Percentiles rank a stretch among this genome's conserved stretches.
Conservation (phyloP, 129 eudicot species). For the Cynara cardunculus region DNA sequence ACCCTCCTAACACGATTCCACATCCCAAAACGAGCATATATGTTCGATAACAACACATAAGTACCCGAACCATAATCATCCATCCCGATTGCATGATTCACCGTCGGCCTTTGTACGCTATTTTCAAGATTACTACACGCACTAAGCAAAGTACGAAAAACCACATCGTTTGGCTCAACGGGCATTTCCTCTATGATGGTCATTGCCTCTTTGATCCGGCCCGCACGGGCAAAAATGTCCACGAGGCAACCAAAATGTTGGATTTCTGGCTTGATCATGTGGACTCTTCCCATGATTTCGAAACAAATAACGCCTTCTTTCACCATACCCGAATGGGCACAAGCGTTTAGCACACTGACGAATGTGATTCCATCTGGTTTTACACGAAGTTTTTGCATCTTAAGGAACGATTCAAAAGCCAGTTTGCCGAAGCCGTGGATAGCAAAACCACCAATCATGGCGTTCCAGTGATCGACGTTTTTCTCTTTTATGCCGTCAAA, state of each 20-base stretch:
- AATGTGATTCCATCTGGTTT: constrained; percentile 66
- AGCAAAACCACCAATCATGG: constrained; percentile 77
- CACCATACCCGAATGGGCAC: constrained; percentile 72
- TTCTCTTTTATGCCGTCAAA: constrained; percentile 41
- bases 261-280: constrained; percentile 51
- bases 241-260: constrained; percentile 79
- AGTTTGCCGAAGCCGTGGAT: constrained; percentile 62
- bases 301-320: constrained; percentile 70
- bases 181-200: constrained; percentile 56
- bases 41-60: constrained; percentile 62
- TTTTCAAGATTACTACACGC: constrained; percentile 49
- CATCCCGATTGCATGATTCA: constrained; percentile 30
- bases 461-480: constrained; percentile 70
- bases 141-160: constrained; percentile 59
- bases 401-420: constrained; percentile 58
- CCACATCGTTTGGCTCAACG: constrained; percentile 54
- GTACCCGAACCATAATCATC: constrained; percentile 39
- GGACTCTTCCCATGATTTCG: constrained; percentile 55
- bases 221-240: constrained; percentile 70
- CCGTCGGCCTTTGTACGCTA: constrained; percentile 35
- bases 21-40: constrained; percentile 59
- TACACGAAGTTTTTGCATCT: constrained; percentile 43
- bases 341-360: constrained; percentile 59
- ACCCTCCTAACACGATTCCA: constrained; percentile 63
- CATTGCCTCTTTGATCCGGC: constrained; percentile 53